These are phyloP conservation scores for Tricholoma bakamatsutake DNA, from an alignment of 768 basidiomycete species.

Conservation along the genomic window DNA sequence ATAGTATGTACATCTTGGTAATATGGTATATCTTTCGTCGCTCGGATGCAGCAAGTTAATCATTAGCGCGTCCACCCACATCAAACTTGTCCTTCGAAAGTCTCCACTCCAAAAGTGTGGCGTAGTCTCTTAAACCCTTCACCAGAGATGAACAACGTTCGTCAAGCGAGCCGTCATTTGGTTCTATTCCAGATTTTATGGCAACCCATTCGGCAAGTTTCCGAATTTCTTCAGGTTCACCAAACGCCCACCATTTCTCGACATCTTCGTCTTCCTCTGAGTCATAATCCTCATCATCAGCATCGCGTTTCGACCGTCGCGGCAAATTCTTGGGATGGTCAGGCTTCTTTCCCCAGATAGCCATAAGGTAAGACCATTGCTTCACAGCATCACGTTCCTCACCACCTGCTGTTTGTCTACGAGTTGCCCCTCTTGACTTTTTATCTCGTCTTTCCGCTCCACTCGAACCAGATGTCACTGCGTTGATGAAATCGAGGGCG, in stretches of 20 bases:
- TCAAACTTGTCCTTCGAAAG: constrained; percentile 30
- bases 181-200: constrained; percentile 40
- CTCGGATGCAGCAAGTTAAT: background rate
- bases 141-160: constrained; percentile 31
- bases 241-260: constrained; percentile 76
- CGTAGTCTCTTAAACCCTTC: constrained; percentile 52
- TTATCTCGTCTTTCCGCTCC: constrained; percentile 10
- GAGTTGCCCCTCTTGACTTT: constrained; percentile 36
- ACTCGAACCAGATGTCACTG: constrained; percentile 8
- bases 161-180: constrained; percentile 12
- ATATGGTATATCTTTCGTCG: background rate
- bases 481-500: constrained; percentile 33
- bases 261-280: constrained; percentile 32
- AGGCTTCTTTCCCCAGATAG: constrained; percentile 62
- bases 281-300: constrained; percentile 16
- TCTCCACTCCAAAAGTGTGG: constrained; percentile 56
- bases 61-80: background rate
- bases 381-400: constrained; percentile 48
- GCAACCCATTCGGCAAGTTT: constrained; percentile 64
- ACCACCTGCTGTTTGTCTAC: constrained; percentile 30
- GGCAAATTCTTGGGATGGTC: constrained; percentile 12
- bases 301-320: constrained; percentile 15
- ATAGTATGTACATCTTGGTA: background rate
- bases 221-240: constrained; percentile 55
- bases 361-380: constrained; percentile 76